These are phyloP conservation scores for Lactarius quietus DNA, from an alignment of 768 basidiomycete species.

Conservation along the genomic window DNA sequence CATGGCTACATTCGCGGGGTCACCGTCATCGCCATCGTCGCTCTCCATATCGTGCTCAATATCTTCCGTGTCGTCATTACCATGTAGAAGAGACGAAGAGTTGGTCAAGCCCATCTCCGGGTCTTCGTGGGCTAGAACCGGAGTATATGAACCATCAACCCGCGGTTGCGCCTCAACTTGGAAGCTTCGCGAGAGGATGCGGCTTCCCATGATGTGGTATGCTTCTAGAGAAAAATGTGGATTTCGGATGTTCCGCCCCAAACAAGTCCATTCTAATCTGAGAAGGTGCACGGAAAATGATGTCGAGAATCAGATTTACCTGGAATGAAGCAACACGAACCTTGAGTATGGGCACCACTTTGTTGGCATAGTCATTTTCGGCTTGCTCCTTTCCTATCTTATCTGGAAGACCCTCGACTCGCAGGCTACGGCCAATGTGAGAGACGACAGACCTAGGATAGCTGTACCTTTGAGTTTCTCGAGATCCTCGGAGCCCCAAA, in stretches of 20 bases:
- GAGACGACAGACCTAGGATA: constrained; percentile 65
- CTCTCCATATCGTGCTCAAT: constrained; percentile 24
- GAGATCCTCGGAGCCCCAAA: constrained; percentile 78
- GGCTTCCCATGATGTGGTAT: constrained; percentile 88
- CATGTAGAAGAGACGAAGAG: constrained; percentile 11
- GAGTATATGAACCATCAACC: constrained; percentile 35
- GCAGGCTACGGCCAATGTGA: neutral
- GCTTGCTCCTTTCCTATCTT: constrained; percentile 86
- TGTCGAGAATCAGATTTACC: neutral
- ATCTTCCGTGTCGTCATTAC: constrained; percentile 40
- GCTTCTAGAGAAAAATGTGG: constrained; percentile 60
- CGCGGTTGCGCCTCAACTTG: constrained; percentile 57
- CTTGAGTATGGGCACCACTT: constrained; percentile 65
- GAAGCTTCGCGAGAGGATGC: constrained; percentile 92
- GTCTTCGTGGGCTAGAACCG: constrained; percentile 26
- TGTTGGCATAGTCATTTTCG: constrained; percentile 63
- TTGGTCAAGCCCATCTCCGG: constrained; percentile 37
- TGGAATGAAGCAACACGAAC: constrained; percentile 40
- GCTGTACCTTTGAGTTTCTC: constrained; percentile 75
- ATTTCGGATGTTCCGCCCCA: constrained; percentile 37
- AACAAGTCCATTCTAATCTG: constrained; percentile 77
- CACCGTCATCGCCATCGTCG: constrained; percentile 53
- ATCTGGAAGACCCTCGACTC: constrained; percentile 41
- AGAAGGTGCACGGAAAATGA: constrained; percentile 8
- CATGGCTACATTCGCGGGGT: constrained; percentile 74